phyloP scores from a whole-genome alignment of 2,329 filamentous ascomycete species.

The Chaetomiaceae sp. region DNA sequence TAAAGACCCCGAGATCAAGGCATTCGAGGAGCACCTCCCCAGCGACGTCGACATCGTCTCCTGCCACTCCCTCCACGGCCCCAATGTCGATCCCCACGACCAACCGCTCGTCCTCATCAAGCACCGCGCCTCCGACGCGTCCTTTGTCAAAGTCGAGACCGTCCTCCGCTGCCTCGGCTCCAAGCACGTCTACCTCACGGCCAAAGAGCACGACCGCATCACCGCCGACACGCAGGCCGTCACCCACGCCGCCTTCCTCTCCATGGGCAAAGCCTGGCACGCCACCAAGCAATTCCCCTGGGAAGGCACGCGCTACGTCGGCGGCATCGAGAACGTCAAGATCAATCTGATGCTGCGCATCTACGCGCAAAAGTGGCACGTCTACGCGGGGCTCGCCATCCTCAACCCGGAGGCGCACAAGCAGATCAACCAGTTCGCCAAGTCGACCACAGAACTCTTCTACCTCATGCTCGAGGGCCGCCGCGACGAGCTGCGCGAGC shows the following conservation, averaged over 20 bases:
- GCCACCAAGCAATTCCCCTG: constrained; percentile 94
- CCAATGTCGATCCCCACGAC: constrained; percentile 78
- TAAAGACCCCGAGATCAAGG: constrained; percentile 92
- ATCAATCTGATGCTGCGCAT: constrained; percentile 97
- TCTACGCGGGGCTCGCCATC: constrained; percentile 95
- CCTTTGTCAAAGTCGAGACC: constrained; percentile 71
- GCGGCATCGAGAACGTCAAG: constrained; percentile 98
- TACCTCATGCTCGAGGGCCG: constrained; percentile 94
- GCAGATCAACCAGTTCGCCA: constrained; percentile 92
- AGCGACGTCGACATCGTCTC: constrained; percentile 88
- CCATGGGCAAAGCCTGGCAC: constrained; percentile 97
- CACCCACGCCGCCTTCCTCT: constrained; percentile 92
- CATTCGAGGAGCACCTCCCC: constrained; percentile 86
- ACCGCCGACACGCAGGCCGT: constrained; percentile 98
- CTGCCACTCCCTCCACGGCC: constrained; percentile 94
- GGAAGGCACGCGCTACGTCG: constrained; percentile 92
- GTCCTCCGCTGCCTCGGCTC: constrained; percentile 81
- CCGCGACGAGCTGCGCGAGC: constrained; percentile 63
- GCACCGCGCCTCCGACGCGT: constrained; percentile 76
- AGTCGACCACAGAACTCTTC: constrained; percentile 88
- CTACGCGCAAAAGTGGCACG: constrained; percentile 99
- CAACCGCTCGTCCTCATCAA: constrained; percentile 91
- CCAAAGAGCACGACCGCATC: constrained; percentile 88
- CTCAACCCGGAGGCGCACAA: constrained; percentile 87
- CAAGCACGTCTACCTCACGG: constrained; percentile 82